Base-by-base conservation (phyloP, 257 asterid species). In the Penstemon eatonii region DNA sequence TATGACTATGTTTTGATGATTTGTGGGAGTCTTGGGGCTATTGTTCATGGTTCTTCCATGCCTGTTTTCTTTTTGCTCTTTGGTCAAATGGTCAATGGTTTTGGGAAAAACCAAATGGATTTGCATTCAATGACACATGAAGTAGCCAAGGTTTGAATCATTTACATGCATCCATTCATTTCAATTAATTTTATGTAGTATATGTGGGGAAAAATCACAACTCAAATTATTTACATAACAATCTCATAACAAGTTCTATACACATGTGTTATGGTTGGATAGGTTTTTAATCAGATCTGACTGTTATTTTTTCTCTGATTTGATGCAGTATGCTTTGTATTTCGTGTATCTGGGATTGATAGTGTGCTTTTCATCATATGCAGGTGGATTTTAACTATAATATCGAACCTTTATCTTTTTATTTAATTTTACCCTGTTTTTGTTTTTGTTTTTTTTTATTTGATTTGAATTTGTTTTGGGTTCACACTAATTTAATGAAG, bases 81-180 rank as follows among this genome's bases (percentile, higher is more conserved):
- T 66, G 99, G 99, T 18, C 83, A 91, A 65, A 89, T 94, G 98
- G 92, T 94, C 12, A 94, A 94, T 74, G 99, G 98, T 7, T 94
- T 94, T 37, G 99, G 97, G 5, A 86, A 94, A 71, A 94, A 94
- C 65, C 99, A 94, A 63, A 81, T 86, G 82, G 96, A 94, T 81
- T 92, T 94, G 81, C 82, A 79, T 56, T 76, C 71, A 71, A 85
- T 89, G 95, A 80, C 87, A 1, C 75, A 77, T 33, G 92, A 89
- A 83, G 96, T 89, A 19, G 71, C 96, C 51, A 89, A 83, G 92
- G 96, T 89, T 49, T 56, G 7, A 55, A 12, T 61, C 54, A n/a
- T 42, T 58, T 60, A 60, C 33, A 6, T 38, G 49, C 58, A 15
- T 61, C 45, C 15, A 19, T 6, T 56, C 8, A 8, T 11, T 38